Evolutionary conservation across 2,329 filamentous ascomycete genomes (phyloP).

Genomic region (Acrodontium crateriforme): DNA sequence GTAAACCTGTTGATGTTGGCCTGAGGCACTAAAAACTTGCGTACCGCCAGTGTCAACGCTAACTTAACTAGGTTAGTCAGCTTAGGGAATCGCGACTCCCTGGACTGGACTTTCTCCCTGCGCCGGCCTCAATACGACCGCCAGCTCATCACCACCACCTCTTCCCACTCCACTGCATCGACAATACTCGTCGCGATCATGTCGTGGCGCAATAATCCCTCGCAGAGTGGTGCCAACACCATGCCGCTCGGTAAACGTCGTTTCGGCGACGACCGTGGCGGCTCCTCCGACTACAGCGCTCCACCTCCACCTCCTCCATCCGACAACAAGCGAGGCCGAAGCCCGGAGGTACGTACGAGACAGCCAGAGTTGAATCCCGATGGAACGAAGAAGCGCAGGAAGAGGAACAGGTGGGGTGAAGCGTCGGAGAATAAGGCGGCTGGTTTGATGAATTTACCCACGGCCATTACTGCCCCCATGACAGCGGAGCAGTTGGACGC

Average conservation of each 20-base stretch:
- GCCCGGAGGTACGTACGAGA: slow-evolving; percentile 42
- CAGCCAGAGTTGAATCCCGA: slow-evolving; percentile 38
- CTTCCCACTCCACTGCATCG: too few species aligned
- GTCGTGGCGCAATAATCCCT: too few species aligned
- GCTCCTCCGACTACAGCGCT: slow-evolving; percentile 21
- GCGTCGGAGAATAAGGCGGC: slow-evolving; percentile 97
- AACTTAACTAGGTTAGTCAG: too few species aligned
- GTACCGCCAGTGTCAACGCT: too few species aligned
- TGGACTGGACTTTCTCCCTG: too few species aligned
- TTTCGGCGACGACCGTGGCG: slow-evolving; percentile 49
- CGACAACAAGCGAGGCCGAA: slow-evolving; percentile 72
- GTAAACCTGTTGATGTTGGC: too few species aligned
- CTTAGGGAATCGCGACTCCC: too few species aligned
- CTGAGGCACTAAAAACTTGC: too few species aligned
- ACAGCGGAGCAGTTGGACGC: slow-evolving; percentile 96
- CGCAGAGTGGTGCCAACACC: slow-evolving; percentile 97
- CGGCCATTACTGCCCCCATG: slow-evolving; percentile 94
- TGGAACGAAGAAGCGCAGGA: slow-evolving; percentile 81
- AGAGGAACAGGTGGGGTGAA: slow-evolving; percentile 97
- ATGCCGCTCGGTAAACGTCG: slow-evolving; percentile 79
- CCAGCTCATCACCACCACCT: too few species aligned
- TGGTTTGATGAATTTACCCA: slow-evolving; percentile 91
- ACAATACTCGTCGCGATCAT: too few species aligned
- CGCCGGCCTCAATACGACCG: too few species aligned
- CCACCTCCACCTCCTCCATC: slow-evolving; percentile 13